Evolutionary conservation across 257 asterid species (phyloP), one percentile per base, ranked within the genome.

Genomic region (Pogostemon cablin): DNA sequence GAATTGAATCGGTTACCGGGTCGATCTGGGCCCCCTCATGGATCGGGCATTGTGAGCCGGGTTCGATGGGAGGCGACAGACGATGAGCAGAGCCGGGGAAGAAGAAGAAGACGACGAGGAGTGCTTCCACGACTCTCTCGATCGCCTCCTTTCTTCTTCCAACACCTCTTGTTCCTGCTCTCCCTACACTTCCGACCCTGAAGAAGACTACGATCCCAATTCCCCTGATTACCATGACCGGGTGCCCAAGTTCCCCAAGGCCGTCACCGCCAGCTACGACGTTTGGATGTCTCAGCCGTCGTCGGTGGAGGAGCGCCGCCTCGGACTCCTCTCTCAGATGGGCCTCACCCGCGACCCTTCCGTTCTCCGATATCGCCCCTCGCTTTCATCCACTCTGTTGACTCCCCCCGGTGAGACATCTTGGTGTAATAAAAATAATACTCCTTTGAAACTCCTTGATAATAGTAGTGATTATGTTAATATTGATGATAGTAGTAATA

Each of bases 221-320:
- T 38, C 39, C 74, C 47, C 84, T 44, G 77, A 63, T 8, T 47
- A 34, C 84, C 65, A 63, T 61, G 82, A 58, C 62, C 76, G 70
- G 9, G 72, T 81, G 9, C 92, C 90, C 39, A 78, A 71, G 34
- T 92, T 88, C 75, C 96, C 95, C 0, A 59, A 10, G 59, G 85
- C 79, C 1, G 87, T 85, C 46, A 77, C 83, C 12, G 75, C 67
- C 9, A 87, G 82, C 83, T 93, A 90, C 77, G 97, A 91, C 79
- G 82, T 93, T 41, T 93, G 99, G 99, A 84, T 84, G 84, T 91
- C 97, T 62, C 87, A 78, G 64, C 99, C 99, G 6, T 83, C 88
- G 53, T 91, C 99, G 37, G 90, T 93, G 71, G 89, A 89, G 65
- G 91, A 90, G 83, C 96, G 99, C 60, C 97, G 99, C 32, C 40